Base-by-base conservation (phyloP, 139 green algal genomes). In the Chlamydomonas eustigma region DNA sequence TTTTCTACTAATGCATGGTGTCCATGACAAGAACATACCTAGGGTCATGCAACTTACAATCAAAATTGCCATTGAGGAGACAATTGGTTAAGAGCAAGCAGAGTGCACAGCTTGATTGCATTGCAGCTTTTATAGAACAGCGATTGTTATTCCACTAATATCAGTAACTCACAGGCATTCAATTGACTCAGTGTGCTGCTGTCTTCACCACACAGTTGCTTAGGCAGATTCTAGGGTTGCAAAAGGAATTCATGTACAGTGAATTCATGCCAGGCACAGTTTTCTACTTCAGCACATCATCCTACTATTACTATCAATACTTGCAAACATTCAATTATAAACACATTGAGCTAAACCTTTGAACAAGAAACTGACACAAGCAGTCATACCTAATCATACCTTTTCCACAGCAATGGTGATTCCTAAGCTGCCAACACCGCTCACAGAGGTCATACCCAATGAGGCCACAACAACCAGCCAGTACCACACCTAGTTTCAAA, bases 401-500 rank as follows among this genome's bases (percentile, higher is more conserved):
- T 58, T 58, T 66, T 95, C 90, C 35, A 95, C 85, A 3, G 84
- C 74, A 12, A 93, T 83, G 0, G 80, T 78, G 33, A 86, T 77
- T 0, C 90, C 90, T 12, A 84, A 66, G 36, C 77, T 84, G 18
- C 89, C 88, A 2, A 92, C 37, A 70, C 81, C 88, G 80, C 80
- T 87, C 39, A 75, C 34, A 37, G 81, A 74, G 2, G 86, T 90
- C 3, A 87, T 33, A 1, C 52, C 18, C 37, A 92, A 80, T 22
- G 76, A 72, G 1, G 74, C 34, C 8, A 8, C 33, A 30, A 88
- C 73, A 24, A 86, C 44, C 1, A 34, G 1, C 84, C 85, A 90
- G 76, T 88, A 90, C 1, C 76, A 24, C 50, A 44, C n/a, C 32
- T 50, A 34, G 50, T 67, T 31, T 28, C 18, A 58, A 12, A 58